Percentiles rank a stretch among this genome's conserved stretches.
phyloP scores from a whole-genome alignment of 495 filamentous ascomycete species.

The Glonium stellatum region DNA sequence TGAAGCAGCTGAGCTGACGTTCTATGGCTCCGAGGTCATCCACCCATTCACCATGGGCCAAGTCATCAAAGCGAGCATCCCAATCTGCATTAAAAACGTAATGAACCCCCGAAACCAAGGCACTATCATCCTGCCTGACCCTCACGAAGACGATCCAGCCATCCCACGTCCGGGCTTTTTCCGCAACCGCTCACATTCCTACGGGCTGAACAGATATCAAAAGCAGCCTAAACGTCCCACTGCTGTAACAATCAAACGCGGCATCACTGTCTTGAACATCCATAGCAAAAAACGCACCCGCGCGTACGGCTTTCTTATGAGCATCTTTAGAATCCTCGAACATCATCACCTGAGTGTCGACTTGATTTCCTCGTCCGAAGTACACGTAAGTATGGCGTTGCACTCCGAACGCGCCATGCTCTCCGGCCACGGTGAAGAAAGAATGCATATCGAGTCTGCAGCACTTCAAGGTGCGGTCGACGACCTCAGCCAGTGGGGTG shows the following conservation, averaged over 20 bases:
- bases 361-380: conserved; percentile 87
- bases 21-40: conserved; percentile 65
- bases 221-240: conserved; percentile 53
- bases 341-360: conserved; percentile 76
- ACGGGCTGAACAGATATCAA: conserved; percentile 17
- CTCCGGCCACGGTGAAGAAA: conserved; percentile 50
- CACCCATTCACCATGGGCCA: conserved; percentile 99
- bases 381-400: conserved; percentile 94
- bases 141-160: too few relatives aligned
- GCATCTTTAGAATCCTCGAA: conserved; percentile 81
- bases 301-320: conserved; percentile 85
- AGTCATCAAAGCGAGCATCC: conserved; percentile 84
- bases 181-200: conserved; percentile 32
- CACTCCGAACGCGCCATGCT: conserved; percentile 51
- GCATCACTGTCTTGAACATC: conserved; percentile 88
- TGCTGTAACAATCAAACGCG: conserved; percentile 90
- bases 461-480: conserved; percentile 36
- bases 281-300: conserved; percentile 85
- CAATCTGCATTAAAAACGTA: conserved; percentile 96
- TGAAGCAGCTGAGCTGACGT: conserved; percentile 49
- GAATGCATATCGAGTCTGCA: conserved; percentile 46
- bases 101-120: conserved; percentile 84
- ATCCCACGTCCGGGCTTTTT: conserved; percentile 33
- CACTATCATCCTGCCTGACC: conserved; percentile 66
- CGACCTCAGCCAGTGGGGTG: conserved; percentile 69